Evolutionary conservation across 2,329 filamentous ascomycete species (phyloP), one percentile per base, ranked within the genome.

Genomic region (Akanthomyces uredinophilus): DNA sequence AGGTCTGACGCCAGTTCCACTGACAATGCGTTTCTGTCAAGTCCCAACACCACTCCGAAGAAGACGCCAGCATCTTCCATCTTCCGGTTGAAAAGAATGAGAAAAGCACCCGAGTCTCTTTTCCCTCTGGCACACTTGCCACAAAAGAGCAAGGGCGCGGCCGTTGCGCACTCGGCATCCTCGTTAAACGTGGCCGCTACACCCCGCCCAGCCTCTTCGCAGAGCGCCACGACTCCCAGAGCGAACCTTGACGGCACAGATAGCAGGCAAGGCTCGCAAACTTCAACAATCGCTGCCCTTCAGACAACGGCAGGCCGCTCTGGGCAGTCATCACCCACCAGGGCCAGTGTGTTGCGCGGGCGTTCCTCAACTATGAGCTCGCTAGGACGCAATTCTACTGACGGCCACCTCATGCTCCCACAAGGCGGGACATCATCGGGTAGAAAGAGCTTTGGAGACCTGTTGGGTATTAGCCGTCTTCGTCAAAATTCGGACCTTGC

Each of bases 311-410:
- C 64, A 11, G 61, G 78, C 46, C 79, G 82, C 61, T 83, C 81
- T 2, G 86, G 85, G 22, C 87, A 85, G 59, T 96, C 94, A 0
- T 88, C 85, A 6, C 86, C 86, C 16, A 85, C 84, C 2, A 84
- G 87, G 62, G 77, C 81, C 56, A 77, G 85, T 27, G 82, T 83
- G 24, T 77, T 87, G 56, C 83, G 93, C 67, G 90, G 88, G 58
- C 85, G 95, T 66, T 96, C 95, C 20, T 96, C 93, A 5, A 98
- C 95, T 0, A 83, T 96, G 78, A 93, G 90, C 69, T 98, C 94
- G 1, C 75, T 94, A 49, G 86, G 88, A 20, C 87, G 89, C 65
- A 83, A 85, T 60, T 91, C 88, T 1, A 86, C 87, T 60, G 90
- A 92, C 64, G 85, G 89, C 39, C 85, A 87, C 60, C 82, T 89